phyloP scores from a whole-genome alignment of 352 stramenopile genomes.

The Globisporangium perplexum region DNA sequence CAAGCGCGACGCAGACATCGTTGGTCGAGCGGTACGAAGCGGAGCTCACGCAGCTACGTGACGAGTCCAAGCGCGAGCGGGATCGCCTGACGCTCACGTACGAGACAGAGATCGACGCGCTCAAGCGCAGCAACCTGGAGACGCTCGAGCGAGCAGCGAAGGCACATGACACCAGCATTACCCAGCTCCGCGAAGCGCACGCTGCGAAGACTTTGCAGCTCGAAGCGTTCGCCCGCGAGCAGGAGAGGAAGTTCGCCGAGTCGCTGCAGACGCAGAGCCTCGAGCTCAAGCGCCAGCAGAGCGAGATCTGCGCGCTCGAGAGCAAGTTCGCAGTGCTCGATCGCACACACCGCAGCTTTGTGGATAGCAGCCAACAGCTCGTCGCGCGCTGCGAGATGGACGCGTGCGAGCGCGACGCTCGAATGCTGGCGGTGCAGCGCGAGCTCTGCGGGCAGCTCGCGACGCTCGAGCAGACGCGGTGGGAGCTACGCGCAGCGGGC shows the following conservation, averaged over 20 bases:
- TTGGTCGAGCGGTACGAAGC: slow-evolving; percentile 12
- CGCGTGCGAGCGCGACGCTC: slow-evolving; percentile 24
- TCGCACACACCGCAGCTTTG: slow-evolving; percentile 9
- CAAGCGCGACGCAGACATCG: slow-evolving; percentile 12
- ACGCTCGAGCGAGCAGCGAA: slow-evolving; percentile 26
- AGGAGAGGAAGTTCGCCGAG: slow-evolving; percentile 25
- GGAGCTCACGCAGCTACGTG: slow-evolving; percentile 5
- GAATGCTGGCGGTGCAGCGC: slow-evolving; percentile 20
- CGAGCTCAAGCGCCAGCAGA: slow-evolving; percentile 19
- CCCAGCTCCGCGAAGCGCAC: slow-evolving; percentile 41
- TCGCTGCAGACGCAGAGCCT: slow-evolving; percentile 12
- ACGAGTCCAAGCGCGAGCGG: slow-evolving; percentile 15
- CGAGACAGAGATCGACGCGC: slow-evolving; percentile 38
- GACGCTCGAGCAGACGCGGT: slow-evolving; percentile 21
- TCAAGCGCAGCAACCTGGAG: slow-evolving; percentile 28
- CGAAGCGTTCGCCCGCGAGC: slow-evolving; percentile 42
- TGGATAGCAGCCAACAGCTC: slow-evolving; percentile 16
- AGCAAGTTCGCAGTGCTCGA: slow-evolving; percentile 16
- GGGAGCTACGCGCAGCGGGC: slow-evolving; percentile 21
- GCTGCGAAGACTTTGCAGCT: slow-evolving; percentile 28
- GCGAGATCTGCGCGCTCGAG: slow-evolving; percentile 17
- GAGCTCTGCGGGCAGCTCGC: slow-evolving; percentile 12
- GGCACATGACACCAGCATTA: slow-evolving; percentile 20
- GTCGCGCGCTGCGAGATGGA: slow-evolving; percentile 38
- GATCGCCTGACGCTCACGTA: slow-evolving; percentile 27